Base-by-base conservation (phyloP, 164 flowering plant species). In the Tetracentron sinense region DNA sequence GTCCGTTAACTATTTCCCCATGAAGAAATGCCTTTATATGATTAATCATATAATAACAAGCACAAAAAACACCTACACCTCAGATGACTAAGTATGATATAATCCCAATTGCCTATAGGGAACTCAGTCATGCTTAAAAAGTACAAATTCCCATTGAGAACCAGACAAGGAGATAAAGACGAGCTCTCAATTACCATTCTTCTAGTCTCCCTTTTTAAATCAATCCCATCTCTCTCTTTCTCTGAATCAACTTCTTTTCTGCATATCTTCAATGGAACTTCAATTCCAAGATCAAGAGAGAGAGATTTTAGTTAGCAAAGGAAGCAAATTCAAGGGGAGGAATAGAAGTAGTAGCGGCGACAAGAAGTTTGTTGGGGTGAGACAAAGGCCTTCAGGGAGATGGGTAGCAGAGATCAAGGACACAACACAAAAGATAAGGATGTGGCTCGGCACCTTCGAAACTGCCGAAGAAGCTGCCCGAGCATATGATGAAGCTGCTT, bases 401-500 rank as follows among this genome's bases (percentile, higher is more conserved):
- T 89, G 96, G 96, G 89, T 89, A 3, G 96, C 96, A 25, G 96
- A 89, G 73, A 89, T 89, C 70, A 89, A 89, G 56, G 89, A 87
- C 81, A 87, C 96, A 29, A 89, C 88, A 31, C 86, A 85, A 55
- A 89, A 87, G 83, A 89, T 89, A 30, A 77, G 96, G 75, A 84
- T 89, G 90, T 89, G 96, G 96, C 83, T 89, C 1, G 96, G 96
- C 26, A 89, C 96, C 12, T 89, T 78, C 44, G 90, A 89, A 73
- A 89, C 90, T 0, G 91, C 95, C 0, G 95, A 84, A 70, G 95
- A 81, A 65, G 96, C 96, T 30, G 96, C 92, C 5, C 66, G 83
- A 44, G 96, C 96, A 16, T 89, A 89, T 52, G 96, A 89, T 57
- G 87, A 89, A 64, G 96, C 96, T 22, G 96, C 96, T 15, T 85